Conservation (phyloP, 2,329 filamentous ascomycete species). For the Sclerotinia spermophila region DNA sequence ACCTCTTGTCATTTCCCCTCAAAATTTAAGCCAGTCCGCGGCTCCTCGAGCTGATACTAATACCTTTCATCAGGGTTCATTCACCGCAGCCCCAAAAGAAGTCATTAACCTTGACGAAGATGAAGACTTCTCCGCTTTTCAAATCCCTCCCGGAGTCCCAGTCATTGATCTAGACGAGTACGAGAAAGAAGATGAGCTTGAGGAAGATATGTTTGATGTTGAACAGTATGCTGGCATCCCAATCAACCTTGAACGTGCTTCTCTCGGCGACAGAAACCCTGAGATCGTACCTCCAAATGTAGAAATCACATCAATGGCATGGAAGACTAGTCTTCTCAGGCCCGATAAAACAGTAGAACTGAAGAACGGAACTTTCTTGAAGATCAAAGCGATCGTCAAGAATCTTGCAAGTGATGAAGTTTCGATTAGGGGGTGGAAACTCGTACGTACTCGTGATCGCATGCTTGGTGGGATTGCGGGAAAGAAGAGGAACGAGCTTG, state of each 20-base stretch:
- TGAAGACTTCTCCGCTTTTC: neutral
- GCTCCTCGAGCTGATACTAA: neutral
- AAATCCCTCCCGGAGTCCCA: neutral
- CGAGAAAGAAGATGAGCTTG: neutral
- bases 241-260: neutral
- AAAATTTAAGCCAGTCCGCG: neutral
- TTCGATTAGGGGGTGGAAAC: slow-evolving; percentile 42
- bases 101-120: neutral
- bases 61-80: neutral
- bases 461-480: slow-evolving; percentile 34
- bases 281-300: slow-evolving; percentile 25
- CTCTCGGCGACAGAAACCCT: slow-evolving; percentile 27
- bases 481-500: slow-evolving; percentile 44
- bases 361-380: slow-evolving; percentile 38
- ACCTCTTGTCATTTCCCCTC: neutral
- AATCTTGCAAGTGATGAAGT: slow-evolving; percentile 25
- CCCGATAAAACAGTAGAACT: slow-evolving; percentile 28
- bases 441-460: slow-evolving; percentile 38
- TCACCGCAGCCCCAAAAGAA: neutral
- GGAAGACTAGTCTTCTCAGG: slow-evolving; percentile 26
- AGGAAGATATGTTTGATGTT: neutral
- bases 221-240: neutral
- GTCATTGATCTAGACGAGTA: slow-evolving; percentile 10
- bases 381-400: slow-evolving; percentile 33
- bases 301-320: slow-evolving; percentile 38